These are phyloP conservation scores for Bremia lactucae DNA, from an alignment of 352 stramenopile genomes.

Conservation along the genomic window DNA sequence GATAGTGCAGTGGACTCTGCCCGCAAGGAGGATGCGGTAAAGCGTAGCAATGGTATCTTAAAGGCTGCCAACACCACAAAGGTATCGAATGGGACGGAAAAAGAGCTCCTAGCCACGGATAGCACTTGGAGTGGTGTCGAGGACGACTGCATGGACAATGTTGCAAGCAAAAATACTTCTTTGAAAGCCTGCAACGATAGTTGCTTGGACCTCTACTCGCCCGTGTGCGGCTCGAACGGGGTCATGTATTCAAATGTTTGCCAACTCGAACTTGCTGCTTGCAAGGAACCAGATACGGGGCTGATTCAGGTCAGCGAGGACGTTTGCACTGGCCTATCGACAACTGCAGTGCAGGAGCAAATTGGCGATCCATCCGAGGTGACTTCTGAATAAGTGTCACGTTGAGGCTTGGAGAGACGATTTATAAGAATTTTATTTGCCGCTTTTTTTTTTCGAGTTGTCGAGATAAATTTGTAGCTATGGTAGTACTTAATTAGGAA, in stretches of 20 bases:
- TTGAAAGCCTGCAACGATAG: slow-evolving; percentile 1
- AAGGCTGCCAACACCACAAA: slow-evolving; percentile 11
- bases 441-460: too few relatives aligned
- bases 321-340: slow-evolving; percentile 3
- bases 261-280: slow-evolving; percentile 12
- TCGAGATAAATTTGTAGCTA: too few relatives aligned
- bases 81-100: too few relatives aligned
- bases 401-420: too few relatives aligned
- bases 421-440: too few relatives aligned
- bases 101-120: too few relatives aligned
- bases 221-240: slow-evolving; percentile 28
- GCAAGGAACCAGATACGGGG: slow-evolving; percentile 13
- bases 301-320: slow-evolving; percentile 9
- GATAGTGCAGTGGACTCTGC: slow-evolving; percentile 1
- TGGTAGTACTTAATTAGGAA: too few relatives aligned
- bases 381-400: too few relatives aligned
- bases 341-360: too few relatives aligned
- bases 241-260: slow-evolving; percentile 24
- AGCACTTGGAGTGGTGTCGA: too few relatives aligned
- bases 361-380: too few relatives aligned
- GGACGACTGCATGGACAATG: slow-evolving; percentile 9
- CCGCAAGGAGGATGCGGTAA: slow-evolving; percentile 1
- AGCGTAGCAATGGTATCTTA: slow-evolving; percentile 3
- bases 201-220: slow-evolving; percentile 21
- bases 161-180: slow-evolving; percentile 7